phyloP scores from a whole-genome alignment of 2,329 filamentous ascomycete species.

The Aureobasidium sp. region DNA sequence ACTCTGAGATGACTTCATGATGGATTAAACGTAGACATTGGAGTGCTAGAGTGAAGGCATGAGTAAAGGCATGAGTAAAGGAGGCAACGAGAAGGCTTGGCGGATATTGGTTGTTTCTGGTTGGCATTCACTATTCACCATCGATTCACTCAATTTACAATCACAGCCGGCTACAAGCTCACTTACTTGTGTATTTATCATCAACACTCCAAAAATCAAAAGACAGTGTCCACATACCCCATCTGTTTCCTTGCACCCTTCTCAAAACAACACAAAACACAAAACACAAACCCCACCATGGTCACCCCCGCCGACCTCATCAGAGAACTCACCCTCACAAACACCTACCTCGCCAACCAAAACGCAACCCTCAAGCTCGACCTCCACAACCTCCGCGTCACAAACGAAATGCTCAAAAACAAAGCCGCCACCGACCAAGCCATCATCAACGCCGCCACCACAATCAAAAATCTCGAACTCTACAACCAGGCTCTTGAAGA shows the following conservation, averaged over 20 bases:
- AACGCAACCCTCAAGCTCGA: background rate
- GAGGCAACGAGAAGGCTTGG: background rate
- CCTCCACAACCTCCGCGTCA: background rate
- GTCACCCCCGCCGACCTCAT: background rate
- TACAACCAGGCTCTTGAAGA: background rate
- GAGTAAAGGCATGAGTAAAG: background rate
- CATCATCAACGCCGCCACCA: background rate
- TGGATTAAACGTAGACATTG: background rate
- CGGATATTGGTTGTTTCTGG: no score
- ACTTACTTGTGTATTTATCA: no score
- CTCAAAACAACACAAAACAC: no score
- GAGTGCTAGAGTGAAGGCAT: background rate
- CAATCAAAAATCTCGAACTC: background rate
- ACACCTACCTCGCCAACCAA: background rate
- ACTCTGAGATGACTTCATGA: background rate
- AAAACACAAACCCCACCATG: background rate
- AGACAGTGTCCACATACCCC: no score
- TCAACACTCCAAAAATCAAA: background rate
- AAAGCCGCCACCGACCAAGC: slow-evolving; percentile 1
- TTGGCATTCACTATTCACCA: no score
- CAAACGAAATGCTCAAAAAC: slow-evolving; percentile 9
- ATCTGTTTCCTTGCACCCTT: no score
- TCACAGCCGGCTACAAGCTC: no score
- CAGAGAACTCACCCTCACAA: background rate
- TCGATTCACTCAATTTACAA: no score